Evolutionary conservation across 768 basidiomycete genomes (phyloP).

Genomic region (Pulveroboletus sp.): DNA sequence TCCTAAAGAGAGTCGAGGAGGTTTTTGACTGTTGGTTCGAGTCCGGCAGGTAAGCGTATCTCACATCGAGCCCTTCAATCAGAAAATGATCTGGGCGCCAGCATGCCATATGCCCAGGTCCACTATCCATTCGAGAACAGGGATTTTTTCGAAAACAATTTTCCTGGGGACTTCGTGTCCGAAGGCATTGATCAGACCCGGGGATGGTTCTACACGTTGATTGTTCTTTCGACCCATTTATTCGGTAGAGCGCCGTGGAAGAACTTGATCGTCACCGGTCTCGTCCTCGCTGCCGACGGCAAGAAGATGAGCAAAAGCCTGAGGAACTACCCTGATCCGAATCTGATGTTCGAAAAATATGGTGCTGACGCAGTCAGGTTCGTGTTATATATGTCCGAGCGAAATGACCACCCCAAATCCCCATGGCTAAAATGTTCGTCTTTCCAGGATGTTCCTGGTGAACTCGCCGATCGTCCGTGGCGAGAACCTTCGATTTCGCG

Average conservation of each 20-base stretch:
- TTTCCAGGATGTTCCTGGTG: conserved; percentile 87
- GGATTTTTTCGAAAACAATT: conserved; percentile 74
- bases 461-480: conserved; percentile 98
- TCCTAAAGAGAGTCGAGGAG: conserved; percentile 86
- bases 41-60: conserved; percentile 75
- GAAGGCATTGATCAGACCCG: conserved; percentile 99
- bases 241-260: conserved; percentile 96
- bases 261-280: conserved; percentile 93
- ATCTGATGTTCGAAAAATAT: conserved; percentile 80
- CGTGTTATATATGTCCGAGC: not conserved
- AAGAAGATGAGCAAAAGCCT: conserved; percentile 99
- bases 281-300: conserved; percentile 93
- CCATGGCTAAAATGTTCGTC: not conserved
- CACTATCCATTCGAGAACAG: conserved; percentile 99
- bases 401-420: not conserved
- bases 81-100: conserved; percentile 28
- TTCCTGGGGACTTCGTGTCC: conserved; percentile 95
- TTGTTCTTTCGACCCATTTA: conserved; percentile 93
- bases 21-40: conserved; percentile 99
- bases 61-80: not conserved
- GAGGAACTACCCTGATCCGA: conserved; percentile 96
- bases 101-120: conserved; percentile 97
- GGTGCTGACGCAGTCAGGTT: conserved; percentile 95
- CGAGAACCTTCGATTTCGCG: conserved; percentile 96
- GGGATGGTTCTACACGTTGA: conserved; percentile 98